Base-by-base conservation (phyloP, 176 grass and related monocot genomes). In the Avena insularis region DNA sequence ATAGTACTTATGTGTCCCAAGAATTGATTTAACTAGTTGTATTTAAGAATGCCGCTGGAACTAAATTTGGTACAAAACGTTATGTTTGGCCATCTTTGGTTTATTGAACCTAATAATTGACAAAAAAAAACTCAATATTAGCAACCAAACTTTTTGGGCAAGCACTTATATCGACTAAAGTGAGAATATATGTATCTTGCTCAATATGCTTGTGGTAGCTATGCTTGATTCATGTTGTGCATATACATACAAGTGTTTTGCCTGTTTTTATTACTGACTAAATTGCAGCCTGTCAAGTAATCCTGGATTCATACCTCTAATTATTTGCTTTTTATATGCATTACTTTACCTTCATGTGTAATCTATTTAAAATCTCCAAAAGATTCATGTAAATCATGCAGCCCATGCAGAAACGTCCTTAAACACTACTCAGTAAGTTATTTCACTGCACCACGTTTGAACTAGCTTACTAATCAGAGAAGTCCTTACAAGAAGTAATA, bases 241-340 rank as follows among this genome's bases (percentile, higher is more conserved):
- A 23, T 29, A 86, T 13, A 46, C 9, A 31, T 8, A 69, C 12
- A 57, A 45, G n/a, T 68, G 15, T 47, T 79, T 70, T 3, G 9
- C 21, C 2, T 71, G 64, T 33, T 86, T 35, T 25, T 61, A 72
- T 60, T 79, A 71, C 4, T 25, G n/a, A 76, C 14, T 76, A 82
- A 13, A 63, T 84, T 51, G 71, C 71, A 76, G 17, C 3, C n/a
- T 9, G 13, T 76, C 73, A 85, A 50, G 40, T 75, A 63, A 84
- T 17, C 50, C 2, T 84, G 11, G 35, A 57, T 57, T 35, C 56
- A 79, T 46, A 54, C 29, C 20, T 84, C 73, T 35, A 58, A 29
- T 61, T 31, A 21, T 78, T 60, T 60, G 14, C 63, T 13, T 77
- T 71, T 78, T 9, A 83, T 79, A 79, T 23, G 29, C 15, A 70